Evolutionary conservation across 768 basidiomycete genomes (phyloP), one percentile per base, ranked within the genome.

Genomic region (Imleria badia): DNA sequence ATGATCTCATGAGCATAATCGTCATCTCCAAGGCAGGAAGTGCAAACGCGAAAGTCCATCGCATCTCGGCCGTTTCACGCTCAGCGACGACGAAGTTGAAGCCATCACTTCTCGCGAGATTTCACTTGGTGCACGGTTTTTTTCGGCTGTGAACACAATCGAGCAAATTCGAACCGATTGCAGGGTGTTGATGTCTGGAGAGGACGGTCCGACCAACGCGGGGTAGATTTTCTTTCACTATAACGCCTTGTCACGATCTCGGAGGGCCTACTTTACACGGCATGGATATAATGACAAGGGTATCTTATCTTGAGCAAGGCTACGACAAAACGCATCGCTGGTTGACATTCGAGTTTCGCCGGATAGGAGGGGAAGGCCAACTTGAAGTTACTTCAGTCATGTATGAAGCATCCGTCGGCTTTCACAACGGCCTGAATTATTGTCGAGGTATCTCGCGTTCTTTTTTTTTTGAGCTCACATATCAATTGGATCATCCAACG

Each of bases 261-360:
- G 51, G 31, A 55, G 7, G 11, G 30, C 34, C 10, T 54, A 17
- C n/a, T 38, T 33, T 20, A 8, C 33, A 26, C 59, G 96, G 95
- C 4, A 72, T 91, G 42, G 96, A 98, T 64, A 92, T 98, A 55
- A 92, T 98, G 84, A 75, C 87, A 0, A 76, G 84, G 9, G 97
- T 91, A 0, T 77, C 84, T 10, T 81, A 91, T 57, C 83, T 98
- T 41, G 94, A 98, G 66, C 85, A 89, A 60, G 94, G 87, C 3
- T 95, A 91, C 71, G 85, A 91, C 54, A 98, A 97, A 73, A 83
- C 95, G 38, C 79, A 87, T 52, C 85, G 93, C 23, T 95, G 89
- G 84, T 83, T 86, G 67, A 81, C 85, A 1, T 86, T 88, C 65
- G 91, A 96, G 67, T 94, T 97, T 66, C 80, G 90, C 11, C 82